phyloP scores from a whole-genome alignment of 2,329 filamentous ascomycete species.

The Nothophoma quercina region DNA sequence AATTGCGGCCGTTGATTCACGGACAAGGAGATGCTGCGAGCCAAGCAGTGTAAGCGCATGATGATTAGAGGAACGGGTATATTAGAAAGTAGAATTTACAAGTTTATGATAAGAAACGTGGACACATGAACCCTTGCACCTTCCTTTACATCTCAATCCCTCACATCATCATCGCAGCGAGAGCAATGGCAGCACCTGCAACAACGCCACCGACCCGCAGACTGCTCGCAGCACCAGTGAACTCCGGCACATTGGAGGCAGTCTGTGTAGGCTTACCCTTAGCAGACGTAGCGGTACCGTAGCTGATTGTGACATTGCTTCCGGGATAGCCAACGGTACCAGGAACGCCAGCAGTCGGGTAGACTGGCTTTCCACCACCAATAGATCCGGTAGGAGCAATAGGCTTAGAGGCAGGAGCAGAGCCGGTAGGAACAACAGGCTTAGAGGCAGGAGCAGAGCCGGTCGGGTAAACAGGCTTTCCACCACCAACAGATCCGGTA shows the following conservation, averaged over 20 bases:
- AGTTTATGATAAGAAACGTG: too few relatives aligned
- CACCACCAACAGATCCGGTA: not conserved
- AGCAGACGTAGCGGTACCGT: constrained; percentile 7
- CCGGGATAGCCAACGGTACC: not conserved
- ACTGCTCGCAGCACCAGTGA: constrained; percentile 34
- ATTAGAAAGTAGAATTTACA: too few relatives aligned
- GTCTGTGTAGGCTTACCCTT: constrained; percentile 22
- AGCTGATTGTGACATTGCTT: constrained; percentile 21
- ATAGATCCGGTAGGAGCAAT: too few relatives aligned
- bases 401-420: too few relatives aligned
- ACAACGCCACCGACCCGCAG: constrained; percentile 24
- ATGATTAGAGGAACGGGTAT: too few relatives aligned
- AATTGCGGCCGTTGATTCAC: too few relatives aligned
- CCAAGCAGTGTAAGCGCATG: too few relatives aligned
- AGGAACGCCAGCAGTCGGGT: too few relatives aligned
- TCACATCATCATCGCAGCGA: constrained; percentile 30
- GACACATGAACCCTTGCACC: too few relatives aligned
- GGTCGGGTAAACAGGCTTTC: constrained; percentile 1
- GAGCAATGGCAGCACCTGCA: constrained; percentile 15
- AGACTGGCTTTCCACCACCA: not conserved
- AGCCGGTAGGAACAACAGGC: not conserved
- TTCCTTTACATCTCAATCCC: too few relatives aligned
- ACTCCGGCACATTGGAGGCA: constrained; percentile 22
- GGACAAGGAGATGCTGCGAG: too few relatives aligned
- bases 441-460: too few relatives aligned